These are phyloP conservation scores for Lathyrus sativus DNA, from an alignment of 306 rosid genomes.

Conservation along the genomic window DNA sequence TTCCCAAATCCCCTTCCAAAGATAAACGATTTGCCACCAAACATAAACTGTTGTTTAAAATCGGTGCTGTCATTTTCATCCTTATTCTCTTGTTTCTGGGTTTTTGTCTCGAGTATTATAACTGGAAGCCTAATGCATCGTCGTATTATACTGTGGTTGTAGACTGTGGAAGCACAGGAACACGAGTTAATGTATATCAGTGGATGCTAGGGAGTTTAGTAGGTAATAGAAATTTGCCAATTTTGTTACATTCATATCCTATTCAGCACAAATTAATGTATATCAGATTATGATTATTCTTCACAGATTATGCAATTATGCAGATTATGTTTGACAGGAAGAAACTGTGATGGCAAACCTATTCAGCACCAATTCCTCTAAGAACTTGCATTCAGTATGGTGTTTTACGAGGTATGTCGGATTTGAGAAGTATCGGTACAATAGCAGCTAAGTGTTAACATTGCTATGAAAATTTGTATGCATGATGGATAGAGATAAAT, in stretches of 20 bases:
- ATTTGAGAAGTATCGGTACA: too few species aligned
- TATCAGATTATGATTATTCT: too few species aligned
- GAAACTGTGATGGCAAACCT: too few species aligned
- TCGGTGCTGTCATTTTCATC: slow-evolving; percentile 36
- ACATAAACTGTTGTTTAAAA: slow-evolving; percentile 38
- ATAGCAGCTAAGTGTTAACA: too few species aligned
- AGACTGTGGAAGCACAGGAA: slow-evolving; percentile 89
- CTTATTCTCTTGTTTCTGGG: slow-evolving; percentile 49
- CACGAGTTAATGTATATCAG: slow-evolving; percentile 66
- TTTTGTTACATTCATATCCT: slow-evolving; percentile 64
- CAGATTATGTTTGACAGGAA: too few species aligned
- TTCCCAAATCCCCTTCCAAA: slow-evolving; percentile 69
- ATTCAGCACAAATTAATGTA: too few species aligned
- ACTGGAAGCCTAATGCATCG: slow-evolving; percentile 32
- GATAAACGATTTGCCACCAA: slow-evolving; percentile 47
- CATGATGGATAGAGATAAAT: too few species aligned
- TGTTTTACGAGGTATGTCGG: too few species aligned
- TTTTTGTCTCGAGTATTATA: slow-evolving; percentile 46
- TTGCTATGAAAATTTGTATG: too few species aligned
- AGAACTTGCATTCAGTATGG: too few species aligned
- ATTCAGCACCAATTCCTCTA: too few species aligned
- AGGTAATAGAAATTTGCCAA: slow-evolving; percentile 47
- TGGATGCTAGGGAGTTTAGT: slow-evolving; percentile 44
- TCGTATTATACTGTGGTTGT: slow-evolving; percentile 72
- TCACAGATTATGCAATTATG: too few species aligned